Conservation (phyloP, 352 stramenopile genomes). For the Peronosclerospora sorghi region DNA sequence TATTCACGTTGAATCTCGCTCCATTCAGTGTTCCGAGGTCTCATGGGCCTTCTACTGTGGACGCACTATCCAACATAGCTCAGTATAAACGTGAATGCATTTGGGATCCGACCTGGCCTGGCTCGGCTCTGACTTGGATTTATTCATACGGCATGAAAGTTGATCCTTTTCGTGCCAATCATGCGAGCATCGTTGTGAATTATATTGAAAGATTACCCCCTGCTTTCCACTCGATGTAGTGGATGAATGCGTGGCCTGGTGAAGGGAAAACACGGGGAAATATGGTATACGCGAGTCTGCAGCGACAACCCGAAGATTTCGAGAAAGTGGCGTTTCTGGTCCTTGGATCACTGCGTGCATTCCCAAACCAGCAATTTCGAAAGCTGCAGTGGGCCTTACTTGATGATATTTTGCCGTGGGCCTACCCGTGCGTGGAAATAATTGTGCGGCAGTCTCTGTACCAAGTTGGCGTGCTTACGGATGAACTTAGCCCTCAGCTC, state of each 20-base stretch:
- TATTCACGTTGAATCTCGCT: conserved; percentile 8
- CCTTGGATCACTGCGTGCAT: conserved; percentile 33
- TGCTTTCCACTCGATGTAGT: conserved; percentile 17
- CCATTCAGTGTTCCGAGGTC: conserved; percentile 9
- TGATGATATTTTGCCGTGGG: conserved; percentile 34
- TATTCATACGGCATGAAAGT: conserved; percentile 8
- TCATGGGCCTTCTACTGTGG: conserved; percentile 6
- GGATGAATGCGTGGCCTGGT: conserved; percentile 32
- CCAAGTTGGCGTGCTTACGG: conserved; percentile 30
- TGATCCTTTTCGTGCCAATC: conserved; percentile 30
- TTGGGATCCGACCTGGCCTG: conserved; percentile 22
- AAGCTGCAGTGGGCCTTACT: conserved; percentile 34
- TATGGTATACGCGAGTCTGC: conserved; percentile 26
- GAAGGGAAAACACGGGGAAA: conserved; percentile 27
- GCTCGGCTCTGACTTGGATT: conserved; percentile 21
- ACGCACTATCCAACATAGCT: conserved; percentile 4
- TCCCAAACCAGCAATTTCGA: conserved; percentile 35
- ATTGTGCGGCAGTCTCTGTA: conserved; percentile 39
- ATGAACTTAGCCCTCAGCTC: conserved; percentile 11
- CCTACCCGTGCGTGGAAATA: conserved; percentile 17
- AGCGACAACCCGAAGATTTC: conserved; percentile 10
- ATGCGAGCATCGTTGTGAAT: conserved; percentile 8
- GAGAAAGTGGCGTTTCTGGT: conserved; percentile 20
- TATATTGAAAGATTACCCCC: conserved; percentile 27
- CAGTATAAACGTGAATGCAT: conserved; percentile 21